Base-by-base conservation (phyloP, 2,329 filamentous ascomycete genomes). In the Ceratocystis huliohia region DNA sequence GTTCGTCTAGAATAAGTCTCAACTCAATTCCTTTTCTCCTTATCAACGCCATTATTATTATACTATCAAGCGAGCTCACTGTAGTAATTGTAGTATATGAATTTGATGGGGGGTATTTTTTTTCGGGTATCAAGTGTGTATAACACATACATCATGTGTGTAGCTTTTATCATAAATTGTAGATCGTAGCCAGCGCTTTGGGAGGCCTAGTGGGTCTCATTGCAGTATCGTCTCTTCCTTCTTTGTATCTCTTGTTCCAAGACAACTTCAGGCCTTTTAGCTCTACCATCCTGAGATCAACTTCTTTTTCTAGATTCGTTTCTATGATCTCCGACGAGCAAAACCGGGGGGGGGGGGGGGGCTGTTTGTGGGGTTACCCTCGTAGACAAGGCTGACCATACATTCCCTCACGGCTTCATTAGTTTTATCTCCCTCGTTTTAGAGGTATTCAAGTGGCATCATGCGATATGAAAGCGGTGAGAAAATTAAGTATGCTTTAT, bases 401-500 rank as follows among this genome's bases (percentile, higher is more conserved):
- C 46, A 28, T 53, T 20, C 1, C 44, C 44, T 30, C 13, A 3
- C 17, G 1, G 33, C 20, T n/a, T 15, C n/a, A 5, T 28, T 64
- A 4, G 48, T 50, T n/a, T 44, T 1, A 53, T 13, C 6, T 25
- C 48, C 25, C 20, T 53, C 10, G 48, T 15, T 20, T 53, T 28
- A 13, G 48, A n/a, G 48, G 8, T 53, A 25, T 48, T 30, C 41
- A 1, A n/a, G 25, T 22, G 8, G 7, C 41, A 45, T 28, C n/a
- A 46, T 17, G 41, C 30, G 20, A 15, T 41, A 13, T 17, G 20
- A n/a, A 37, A 22, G 22, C 13, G 25, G 48, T 17, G 33, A 17
- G 20, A 1, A 20, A 17, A 17, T 48, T 66, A 68, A 61, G 66
- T 71, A 73, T 96, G 91, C 76, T 94, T 96, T 72, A 91, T 92